phyloP scores from a whole-genome alignment of 2,329 filamentous ascomycete species.

The Colletotrichum salicis region DNA sequence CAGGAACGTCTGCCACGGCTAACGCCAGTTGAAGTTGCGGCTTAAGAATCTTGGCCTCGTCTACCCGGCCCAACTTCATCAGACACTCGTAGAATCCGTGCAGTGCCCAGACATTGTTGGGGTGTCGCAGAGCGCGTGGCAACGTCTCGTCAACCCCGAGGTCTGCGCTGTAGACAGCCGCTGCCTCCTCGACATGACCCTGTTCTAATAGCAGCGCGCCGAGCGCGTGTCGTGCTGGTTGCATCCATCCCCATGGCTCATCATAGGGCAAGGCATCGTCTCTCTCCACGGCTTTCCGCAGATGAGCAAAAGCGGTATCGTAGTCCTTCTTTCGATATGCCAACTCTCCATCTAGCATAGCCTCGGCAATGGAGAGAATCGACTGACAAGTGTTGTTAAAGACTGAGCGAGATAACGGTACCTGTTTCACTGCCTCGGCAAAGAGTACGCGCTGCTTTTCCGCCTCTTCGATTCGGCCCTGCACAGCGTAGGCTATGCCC shows the following conservation, averaged over 20 bases:
- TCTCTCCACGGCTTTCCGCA: slow-evolving; percentile 66
- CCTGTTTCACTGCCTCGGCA: slow-evolving; percentile 56
- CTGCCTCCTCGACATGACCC: slow-evolving; percentile 65
- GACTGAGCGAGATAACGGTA: slow-evolving; percentile 70
- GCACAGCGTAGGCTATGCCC: slow-evolving; percentile 73
- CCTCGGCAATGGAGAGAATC: slow-evolving; percentile 70
- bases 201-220: slow-evolving; percentile 77
- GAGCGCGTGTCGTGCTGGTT: slow-evolving; percentile 76
- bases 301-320: slow-evolving; percentile 66
- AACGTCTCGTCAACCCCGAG: slow-evolving; percentile 69
- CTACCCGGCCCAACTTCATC: slow-evolving; percentile 58
- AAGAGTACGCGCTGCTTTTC: slow-evolving; percentile 63
- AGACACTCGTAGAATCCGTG: slow-evolving; percentile 80
- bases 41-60: slow-evolving; percentile 49
- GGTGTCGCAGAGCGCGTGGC: slow-evolving; percentile 73
- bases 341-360: slow-evolving; percentile 79
- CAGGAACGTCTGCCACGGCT: slow-evolving; percentile 68
- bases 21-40: slow-evolving; percentile 62
- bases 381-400: slow-evolving; percentile 75
- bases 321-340: slow-evolving; percentile 73
- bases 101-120: slow-evolving; percentile 79
- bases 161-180: slow-evolving; percentile 68
- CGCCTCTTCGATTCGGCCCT: slow-evolving; percentile 65
- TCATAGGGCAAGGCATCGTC: slow-evolving; percentile 75
- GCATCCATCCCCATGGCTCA: slow-evolving; percentile 86